A percentile compares a stretch with the other conserved stretches of the same genome.
phyloP scores from a whole-genome alignment of 192 early-diverging fungal species.

The Podila epigama region DNA sequence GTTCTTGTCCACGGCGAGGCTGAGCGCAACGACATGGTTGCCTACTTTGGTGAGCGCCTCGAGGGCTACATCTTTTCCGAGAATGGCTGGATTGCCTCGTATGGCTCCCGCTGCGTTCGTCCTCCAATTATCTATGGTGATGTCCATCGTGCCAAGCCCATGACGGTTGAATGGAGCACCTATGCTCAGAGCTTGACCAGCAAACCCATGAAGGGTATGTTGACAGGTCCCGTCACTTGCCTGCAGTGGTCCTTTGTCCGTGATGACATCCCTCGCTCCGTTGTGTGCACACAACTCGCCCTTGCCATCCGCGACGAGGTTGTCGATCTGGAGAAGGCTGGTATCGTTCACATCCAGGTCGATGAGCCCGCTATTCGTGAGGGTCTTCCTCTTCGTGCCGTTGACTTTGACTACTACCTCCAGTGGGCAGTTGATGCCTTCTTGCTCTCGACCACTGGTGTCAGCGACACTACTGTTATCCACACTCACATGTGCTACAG shows the following conservation, averaged over 20 bases:
- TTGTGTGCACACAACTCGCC: slow-evolving; percentile 89
- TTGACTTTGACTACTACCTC: slow-evolving; percentile 91
- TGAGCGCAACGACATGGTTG: slow-evolving; percentile 96
- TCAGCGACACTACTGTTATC: slow-evolving; percentile 89
- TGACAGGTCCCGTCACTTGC: slow-evolving; percentile 98
- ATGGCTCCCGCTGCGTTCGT: slow-evolving; percentile 96
- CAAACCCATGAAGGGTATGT: slow-evolving; percentile 98
- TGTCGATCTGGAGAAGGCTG: slow-evolving; percentile 88
- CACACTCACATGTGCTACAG: slow-evolving; percentile 99
- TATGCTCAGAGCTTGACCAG: slow-evolving; percentile 91
- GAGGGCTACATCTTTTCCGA: slow-evolving; percentile 94
- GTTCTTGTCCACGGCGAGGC: slow-evolving; percentile 98
- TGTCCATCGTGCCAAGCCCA: slow-evolving; percentile 87
- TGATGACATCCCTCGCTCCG: slow-evolving; percentile 90
- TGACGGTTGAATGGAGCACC: slow-evolving; percentile 87
- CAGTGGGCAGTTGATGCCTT: slow-evolving; percentile 96
- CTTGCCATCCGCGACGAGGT: slow-evolving; percentile 98
- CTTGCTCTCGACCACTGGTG: slow-evolving; percentile 88
- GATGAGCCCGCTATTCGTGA: slow-evolving; percentile 99
- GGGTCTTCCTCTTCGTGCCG: slow-evolving; percentile 90
- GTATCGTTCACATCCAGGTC: slow-evolving; percentile 94
- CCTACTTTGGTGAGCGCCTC: slow-evolving; percentile 96
- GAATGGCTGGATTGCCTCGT: slow-evolving; percentile 98
- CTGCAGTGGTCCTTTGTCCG: slow-evolving; percentile 99
- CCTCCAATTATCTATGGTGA: slow-evolving; percentile 98